Evolutionary conservation across 345 rosid genomes (phyloP).

Genomic region (Euclidium syriacum): DNA sequence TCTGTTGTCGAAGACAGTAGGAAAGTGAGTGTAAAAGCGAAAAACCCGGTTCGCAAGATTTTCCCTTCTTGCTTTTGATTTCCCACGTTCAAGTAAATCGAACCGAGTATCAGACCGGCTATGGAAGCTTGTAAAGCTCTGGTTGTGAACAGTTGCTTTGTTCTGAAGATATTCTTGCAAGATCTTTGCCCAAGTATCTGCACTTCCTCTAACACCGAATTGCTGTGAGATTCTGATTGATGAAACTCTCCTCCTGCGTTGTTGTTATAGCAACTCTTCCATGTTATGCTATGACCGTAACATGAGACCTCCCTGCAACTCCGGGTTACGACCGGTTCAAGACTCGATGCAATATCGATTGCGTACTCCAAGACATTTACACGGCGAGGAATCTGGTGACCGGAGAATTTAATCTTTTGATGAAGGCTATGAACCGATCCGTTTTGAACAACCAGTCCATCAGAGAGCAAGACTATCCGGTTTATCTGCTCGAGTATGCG

Average conservation of each 20-base stretch:
- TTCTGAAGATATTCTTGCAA: slow-evolving; percentile 76
- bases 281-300: slow-evolving; percentile 16
- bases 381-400: slow-evolving; percentile 54
- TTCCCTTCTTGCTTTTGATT: slow-evolving; percentile 38
- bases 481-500: slow-evolving; percentile 73
- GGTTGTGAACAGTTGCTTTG: slow-evolving; percentile 68
- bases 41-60: slow-evolving; percentile 61
- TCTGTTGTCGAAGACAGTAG: slow-evolving; percentile 82
- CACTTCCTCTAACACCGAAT: slow-evolving; percentile 52
- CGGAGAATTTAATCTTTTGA: slow-evolving; percentile 49
- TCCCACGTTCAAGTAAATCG: slow-evolving; percentile 64
- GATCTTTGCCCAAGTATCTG: slow-evolving; percentile 65
- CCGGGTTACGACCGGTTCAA: slow-evolving; percentile 24
- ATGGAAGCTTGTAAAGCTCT: slow-evolving; percentile 67
- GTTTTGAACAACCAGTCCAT: slow-evolving; percentile 56
- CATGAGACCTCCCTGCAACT: slow-evolving; percentile 25
- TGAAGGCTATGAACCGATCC: slow-evolving; percentile 51
- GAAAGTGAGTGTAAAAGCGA: slow-evolving; percentile 85
- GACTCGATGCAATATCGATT: slow-evolving; percentile 55
- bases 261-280: slow-evolving; percentile 17
- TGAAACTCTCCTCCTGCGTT: slow-evolving; percentile 22
- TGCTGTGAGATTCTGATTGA: slow-evolving; percentile 36
- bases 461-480: slow-evolving; percentile 64
- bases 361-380: slow-evolving; percentile 84
- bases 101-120: slow-evolving; percentile 70